A percentile compares a stretch with the other conserved stretches of the same genome.
These are phyloP conservation scores for Penicillium cataractarum DNA, from an alignment of 495 filamentous ascomycete species.

Conservation along the genomic window DNA sequence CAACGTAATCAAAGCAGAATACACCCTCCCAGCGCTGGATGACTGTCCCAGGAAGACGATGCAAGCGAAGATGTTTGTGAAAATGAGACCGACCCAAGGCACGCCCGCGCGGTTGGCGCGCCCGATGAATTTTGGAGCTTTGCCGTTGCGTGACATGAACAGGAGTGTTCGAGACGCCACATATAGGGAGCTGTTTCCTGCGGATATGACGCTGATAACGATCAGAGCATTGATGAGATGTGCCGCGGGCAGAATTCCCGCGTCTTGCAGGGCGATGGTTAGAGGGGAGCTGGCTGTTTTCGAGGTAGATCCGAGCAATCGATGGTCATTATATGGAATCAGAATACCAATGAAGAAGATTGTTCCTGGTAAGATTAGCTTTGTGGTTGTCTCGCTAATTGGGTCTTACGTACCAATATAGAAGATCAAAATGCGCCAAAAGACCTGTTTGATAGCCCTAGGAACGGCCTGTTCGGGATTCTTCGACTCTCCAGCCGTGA, in stretches of 20 bases:
- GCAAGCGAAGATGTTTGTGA: constrained; percentile 66
- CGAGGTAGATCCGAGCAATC: constrained; percentile 47
- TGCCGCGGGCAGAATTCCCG: constrained; percentile 67
- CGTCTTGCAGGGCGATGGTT: constrained; percentile 69
- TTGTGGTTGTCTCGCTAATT: not conserved
- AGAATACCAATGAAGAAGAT: constrained; percentile 75
- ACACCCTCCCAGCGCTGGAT: constrained; percentile 58
- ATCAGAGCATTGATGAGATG: constrained; percentile 76
- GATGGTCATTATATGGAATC: constrained; percentile 55
- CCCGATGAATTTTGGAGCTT: constrained; percentile 51
- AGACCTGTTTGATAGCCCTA: constrained; percentile 68
- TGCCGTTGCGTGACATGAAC: constrained; percentile 66
- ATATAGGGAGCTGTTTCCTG: constrained; percentile 70
- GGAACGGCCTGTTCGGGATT: constrained; percentile 66
- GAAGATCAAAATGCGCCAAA: constrained; percentile 73
- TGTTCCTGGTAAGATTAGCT: not conserved
- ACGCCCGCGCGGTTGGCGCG: constrained; percentile 63
- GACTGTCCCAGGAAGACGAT: constrained; percentile 69
- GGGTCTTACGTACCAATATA: constrained; percentile 58
- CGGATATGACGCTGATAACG: constrained; percentile 68
- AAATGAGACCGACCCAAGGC: constrained; percentile 59
- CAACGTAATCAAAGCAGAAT: constrained; percentile 44
- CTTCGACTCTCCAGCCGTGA: constrained; percentile 67
- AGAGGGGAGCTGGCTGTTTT: constrained; percentile 71
- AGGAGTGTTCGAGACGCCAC: constrained; percentile 67